A percentile compares a stretch with the other conserved stretches of the same genome.
Conservation (phyloP, 140 eudicot genomes). For the Erigeron philadelphicus region DNA sequence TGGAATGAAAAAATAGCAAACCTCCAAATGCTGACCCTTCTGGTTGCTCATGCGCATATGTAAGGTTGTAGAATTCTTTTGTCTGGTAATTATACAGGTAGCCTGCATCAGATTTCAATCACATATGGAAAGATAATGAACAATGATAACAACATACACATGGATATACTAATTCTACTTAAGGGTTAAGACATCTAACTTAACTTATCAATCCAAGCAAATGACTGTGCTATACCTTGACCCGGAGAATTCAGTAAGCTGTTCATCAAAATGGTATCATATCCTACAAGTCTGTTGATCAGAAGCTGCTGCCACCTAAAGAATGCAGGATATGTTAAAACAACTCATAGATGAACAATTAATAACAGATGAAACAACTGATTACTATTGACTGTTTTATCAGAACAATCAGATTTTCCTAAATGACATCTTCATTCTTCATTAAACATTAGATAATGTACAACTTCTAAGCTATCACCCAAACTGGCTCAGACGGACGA, state of each 20-base stretch:
- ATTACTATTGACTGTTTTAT: conserved; percentile 5
- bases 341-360: conserved; percentile 8
- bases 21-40: conserved; percentile 85
- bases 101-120: conserved; percentile 54
- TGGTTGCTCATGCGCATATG: conserved; percentile 91
- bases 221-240: conserved; percentile 48
- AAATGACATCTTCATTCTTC: neutral
- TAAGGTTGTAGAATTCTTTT: conserved; percentile 89
- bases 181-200: conserved; percentile 7
- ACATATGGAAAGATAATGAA: conserved; percentile 11
- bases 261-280: conserved; percentile 95
- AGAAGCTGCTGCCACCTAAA: conserved; percentile 99
- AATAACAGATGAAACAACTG: neutral
- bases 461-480: conserved; percentile 4
- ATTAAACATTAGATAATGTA: neutral
- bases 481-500: neutral
- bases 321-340: conserved; percentile 20
- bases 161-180: conserved; percentile 4
- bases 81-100: conserved; percentile 90
- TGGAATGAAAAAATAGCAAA: conserved; percentile 24
- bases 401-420: conserved; percentile 19
- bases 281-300: conserved; percentile 92
- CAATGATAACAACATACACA: neutral
- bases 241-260: conserved; percentile 91
- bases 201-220: neutral